These are phyloP conservation scores for Gloeophyllum trabeum DNA, from an alignment of 768 basidiomycete genomes.

Conservation along the genomic window DNA sequence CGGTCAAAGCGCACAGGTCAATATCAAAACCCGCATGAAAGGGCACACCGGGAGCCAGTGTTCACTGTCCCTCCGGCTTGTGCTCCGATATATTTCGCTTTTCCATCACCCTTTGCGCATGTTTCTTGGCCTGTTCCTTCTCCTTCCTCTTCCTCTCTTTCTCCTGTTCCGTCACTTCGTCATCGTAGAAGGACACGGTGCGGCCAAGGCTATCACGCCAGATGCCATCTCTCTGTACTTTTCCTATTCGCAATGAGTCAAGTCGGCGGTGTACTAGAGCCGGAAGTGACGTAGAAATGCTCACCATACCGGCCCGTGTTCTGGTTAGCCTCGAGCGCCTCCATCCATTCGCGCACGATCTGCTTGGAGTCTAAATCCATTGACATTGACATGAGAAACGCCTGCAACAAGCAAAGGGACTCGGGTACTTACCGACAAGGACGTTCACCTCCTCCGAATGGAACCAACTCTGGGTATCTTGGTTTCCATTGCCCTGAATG, in stretches of 20 bases:
- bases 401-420: not conserved
- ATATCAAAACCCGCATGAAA: no score
- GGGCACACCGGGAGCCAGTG: no score
- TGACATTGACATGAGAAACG: no score
- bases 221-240: not conserved
- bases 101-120: no score
- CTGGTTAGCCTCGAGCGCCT: constrained; percentile 28
- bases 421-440: constrained; percentile 21
- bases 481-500: constrained; percentile 64
- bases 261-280: no score
- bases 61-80: no score
- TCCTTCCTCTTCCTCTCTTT: not conserved
- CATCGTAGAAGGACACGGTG: not conserved
- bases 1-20: no score
- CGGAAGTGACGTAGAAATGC: constrained; percentile 9
- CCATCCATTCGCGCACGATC: constrained; percentile 35
- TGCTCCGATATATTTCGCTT: no score
- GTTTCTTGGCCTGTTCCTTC: not conserved
- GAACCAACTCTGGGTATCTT: constrained; percentile 63
- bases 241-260: not conserved
- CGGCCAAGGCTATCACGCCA: not conserved
- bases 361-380: constrained; percentile 28
- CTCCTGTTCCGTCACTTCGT: not conserved
- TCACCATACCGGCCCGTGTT: constrained; percentile 29
- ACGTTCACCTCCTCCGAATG: constrained; percentile 63